Evolutionary conservation across 2,329 filamentous ascomycete genomes (phyloP).

Genomic region (Xylaria sp.): DNA sequence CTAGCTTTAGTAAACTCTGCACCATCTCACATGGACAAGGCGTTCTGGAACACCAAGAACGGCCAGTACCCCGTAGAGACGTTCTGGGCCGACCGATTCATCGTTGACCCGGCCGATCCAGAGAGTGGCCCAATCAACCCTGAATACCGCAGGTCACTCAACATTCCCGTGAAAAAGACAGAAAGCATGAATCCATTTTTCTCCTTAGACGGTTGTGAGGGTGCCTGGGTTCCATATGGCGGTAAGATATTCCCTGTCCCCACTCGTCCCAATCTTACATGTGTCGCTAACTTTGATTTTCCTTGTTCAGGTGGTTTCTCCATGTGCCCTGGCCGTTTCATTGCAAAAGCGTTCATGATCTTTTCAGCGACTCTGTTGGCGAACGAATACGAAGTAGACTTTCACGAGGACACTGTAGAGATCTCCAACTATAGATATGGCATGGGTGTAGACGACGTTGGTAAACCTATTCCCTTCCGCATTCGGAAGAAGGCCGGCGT

Average conservation of each 20-base stretch:
- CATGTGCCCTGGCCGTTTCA: constrained; percentile 38
- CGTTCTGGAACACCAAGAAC: constrained; percentile 41
- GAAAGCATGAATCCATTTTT: constrained; percentile 33
- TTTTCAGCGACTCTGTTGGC: constrained; percentile 28
- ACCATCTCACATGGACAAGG: constrained; percentile 36
- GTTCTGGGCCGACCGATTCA: constrained; percentile 42
- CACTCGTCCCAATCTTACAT: not conserved
- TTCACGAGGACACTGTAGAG: constrained; percentile 22
- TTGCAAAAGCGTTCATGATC: constrained; percentile 35
- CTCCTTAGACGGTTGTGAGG: constrained; percentile 35
- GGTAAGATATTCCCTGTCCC: constrained; percentile 29
- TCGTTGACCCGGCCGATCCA: constrained; percentile 37
- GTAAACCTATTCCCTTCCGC: constrained; percentile 33
- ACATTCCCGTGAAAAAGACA: constrained; percentile 18
- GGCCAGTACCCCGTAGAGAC: constrained; percentile 36
- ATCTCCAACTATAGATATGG: constrained; percentile 34
- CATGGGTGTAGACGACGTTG: constrained; percentile 36
- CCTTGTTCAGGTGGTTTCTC: constrained; percentile 30
- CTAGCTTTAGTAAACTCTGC: constrained; percentile 35
- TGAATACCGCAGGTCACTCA: constrained; percentile 9
- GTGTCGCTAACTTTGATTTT: constrained; percentile 1
- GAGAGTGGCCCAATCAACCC: constrained; percentile 37
- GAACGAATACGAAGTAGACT: constrained; percentile 35
- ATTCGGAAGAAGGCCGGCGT: constrained; percentile 29
- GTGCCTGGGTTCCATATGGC: constrained; percentile 39